Percentiles rank a stretch among this genome's conserved stretches.
Conservation (phyloP, 2,329 filamentous ascomycete species). For the Cladophialophora exuberans region DNA sequence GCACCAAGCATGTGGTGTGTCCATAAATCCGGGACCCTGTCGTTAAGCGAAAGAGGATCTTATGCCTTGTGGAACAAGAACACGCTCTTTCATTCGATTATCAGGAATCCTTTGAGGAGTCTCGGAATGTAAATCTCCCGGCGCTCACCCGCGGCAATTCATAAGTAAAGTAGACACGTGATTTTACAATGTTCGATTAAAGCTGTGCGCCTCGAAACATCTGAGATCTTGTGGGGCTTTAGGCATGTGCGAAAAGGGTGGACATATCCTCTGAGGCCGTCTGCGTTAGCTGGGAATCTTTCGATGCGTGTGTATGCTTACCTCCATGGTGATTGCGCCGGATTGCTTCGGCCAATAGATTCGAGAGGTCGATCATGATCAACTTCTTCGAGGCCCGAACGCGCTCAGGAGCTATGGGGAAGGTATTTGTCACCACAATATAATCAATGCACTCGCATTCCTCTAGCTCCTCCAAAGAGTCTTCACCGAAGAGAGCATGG, state of each 20-base stretch:
- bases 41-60: no score
- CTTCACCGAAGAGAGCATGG: slow-evolving; percentile 89
- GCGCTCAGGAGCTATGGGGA: slow-evolving; percentile 81
- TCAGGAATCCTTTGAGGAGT: no score
- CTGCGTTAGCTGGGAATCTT: slow-evolving; percentile 20
- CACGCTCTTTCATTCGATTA: no score
- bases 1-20: not conserved
- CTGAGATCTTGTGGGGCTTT: slow-evolving; percentile 42
- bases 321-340: slow-evolving; percentile 96
- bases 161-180: no score
- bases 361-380: slow-evolving; percentile 85
- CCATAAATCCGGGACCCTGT: no score
- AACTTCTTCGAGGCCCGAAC: slow-evolving; percentile 76
- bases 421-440: slow-evolving; percentile 96
- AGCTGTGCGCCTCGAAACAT: not conserved
- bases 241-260: slow-evolving; percentile 65
- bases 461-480: slow-evolving; percentile 87
- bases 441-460: slow-evolving; percentile 90
- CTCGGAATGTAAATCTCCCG: no score
- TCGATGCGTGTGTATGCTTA: slow-evolving; percentile 61
- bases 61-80: no score
- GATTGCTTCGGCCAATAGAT: slow-evolving; percentile 87
- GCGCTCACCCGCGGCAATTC: no score
- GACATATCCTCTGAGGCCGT: slow-evolving; percentile 47
- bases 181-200: not conserved